A percentile compares a stretch with the other conserved stretches of the same genome.
Conservation (phyloP, 805 yeast genomes). For the Lipomyces yamadae region DNA sequence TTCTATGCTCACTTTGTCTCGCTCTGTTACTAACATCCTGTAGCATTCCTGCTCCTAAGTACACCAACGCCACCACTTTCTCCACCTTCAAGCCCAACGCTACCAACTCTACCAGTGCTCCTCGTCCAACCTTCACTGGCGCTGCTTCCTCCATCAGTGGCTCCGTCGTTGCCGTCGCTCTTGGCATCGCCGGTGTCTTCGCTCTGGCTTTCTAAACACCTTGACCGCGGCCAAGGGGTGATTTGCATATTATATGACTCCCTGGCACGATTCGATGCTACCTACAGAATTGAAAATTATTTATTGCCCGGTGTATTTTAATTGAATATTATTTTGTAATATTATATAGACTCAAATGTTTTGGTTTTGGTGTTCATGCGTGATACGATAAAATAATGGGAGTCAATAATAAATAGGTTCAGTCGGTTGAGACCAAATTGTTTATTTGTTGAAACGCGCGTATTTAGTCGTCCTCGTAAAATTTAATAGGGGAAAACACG, state of each 20-base stretch:
- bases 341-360: not conserved
- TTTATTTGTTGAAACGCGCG: too few species aligned
- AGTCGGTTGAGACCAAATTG: not conserved
- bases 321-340: not conserved
- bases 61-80: constrained; percentile 18
- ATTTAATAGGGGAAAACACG: too few species aligned
- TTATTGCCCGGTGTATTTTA: not conserved
- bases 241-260: not conserved
- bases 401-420: too few species aligned
- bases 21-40: not conserved
- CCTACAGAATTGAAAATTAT: not conserved
- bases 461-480: too few species aligned
- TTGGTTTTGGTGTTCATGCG: constrained; percentile 1
- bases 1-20: not conserved
- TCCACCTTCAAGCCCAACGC: constrained; percentile 22
- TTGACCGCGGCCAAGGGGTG: too few species aligned
- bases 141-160: constrained; percentile 33
- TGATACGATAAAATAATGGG: not conserved
- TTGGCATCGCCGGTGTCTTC: constrained; percentile 40
- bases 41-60: constrained; percentile 18
- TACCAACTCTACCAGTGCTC: constrained; percentile 39
- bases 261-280: not conserved
- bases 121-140: constrained; percentile 37
- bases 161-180: constrained; percentile 32
- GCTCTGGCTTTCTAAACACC: constrained; percentile 21